Percentiles rank a stretch among this genome's conserved stretches.
phyloP scores from a whole-genome alignment of 75 land plant genomes.

The Pinus taeda region DNA sequence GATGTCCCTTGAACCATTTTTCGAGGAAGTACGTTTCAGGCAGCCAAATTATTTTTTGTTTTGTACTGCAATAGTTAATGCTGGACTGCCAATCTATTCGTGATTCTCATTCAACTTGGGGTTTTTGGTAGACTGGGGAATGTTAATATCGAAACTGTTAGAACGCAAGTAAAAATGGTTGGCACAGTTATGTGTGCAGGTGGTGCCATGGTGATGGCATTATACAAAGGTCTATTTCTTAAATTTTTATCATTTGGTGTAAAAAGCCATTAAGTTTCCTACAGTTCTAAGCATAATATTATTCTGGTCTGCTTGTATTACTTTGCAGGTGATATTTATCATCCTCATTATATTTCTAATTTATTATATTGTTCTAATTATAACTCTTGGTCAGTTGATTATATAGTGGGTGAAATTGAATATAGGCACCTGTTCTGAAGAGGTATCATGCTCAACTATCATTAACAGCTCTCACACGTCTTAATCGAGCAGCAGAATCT shows the following conservation, averaged over 20 bases:
- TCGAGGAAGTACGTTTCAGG: no score
- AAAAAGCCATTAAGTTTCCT: no score
- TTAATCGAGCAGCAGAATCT: slow-evolving; percentile 44
- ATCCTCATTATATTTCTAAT: not conserved
- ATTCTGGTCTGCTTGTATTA: slow-evolving; percentile 26
- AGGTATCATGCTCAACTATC: slow-evolving; percentile 56
- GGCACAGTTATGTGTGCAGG: not conserved
- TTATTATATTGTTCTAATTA: not conserved
- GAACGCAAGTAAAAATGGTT: not conserved
- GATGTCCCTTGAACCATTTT: no score
- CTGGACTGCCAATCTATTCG: no score
- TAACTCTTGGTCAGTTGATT: no score
- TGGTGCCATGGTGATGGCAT: not conserved
- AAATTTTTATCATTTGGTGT: no score
- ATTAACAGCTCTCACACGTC: slow-evolving; percentile 50
- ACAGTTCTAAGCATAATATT: no score
- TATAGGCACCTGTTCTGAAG: slow-evolving; percentile 39
- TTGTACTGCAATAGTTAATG: no score
- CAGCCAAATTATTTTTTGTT: no score
- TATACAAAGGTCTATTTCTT: not conserved
- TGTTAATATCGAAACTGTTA: not conserved
- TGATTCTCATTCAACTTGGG: not conserved
- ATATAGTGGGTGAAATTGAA: not conserved
- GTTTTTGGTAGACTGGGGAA: not conserved
- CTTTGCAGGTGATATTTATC: slow-evolving; percentile 37